Evolutionary conservation across 2,329 filamentous ascomycete species (phyloP), one percentile per base, ranked within the genome.

Genomic region (Mycogone perniciosa): DNA sequence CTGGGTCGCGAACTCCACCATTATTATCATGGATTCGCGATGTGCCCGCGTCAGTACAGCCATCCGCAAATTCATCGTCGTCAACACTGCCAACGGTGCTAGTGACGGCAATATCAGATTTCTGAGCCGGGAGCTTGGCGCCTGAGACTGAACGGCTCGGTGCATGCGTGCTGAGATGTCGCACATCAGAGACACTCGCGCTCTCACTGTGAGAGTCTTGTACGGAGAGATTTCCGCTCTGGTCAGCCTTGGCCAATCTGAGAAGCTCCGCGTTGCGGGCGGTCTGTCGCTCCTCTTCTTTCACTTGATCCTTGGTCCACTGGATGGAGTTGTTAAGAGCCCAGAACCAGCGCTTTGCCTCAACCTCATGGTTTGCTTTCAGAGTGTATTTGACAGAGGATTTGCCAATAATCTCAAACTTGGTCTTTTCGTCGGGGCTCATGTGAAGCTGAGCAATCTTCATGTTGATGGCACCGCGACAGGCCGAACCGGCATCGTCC

Each of bases 301-400:
- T 91, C 6, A 89, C 91, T 70, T 97, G 93, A 63, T 99, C 93
- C 68, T 99, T 99, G 56, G 89, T 86, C 87, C 89, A 97, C 66
- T 97, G 93, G 45, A 99, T 99, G 5, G 93, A 92, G 66, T 99
- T 99, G 72, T 99, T 99, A 56, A 99, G 75, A 0, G 93, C 89
- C 93, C 93, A 99, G 69, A 95, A 99, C 93, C 93, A 99, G 50
- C 93, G 82, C 71, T 99, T 99, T 5, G 93, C 92, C 68, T 99
- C 93, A 30, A 97, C 92, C 64, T 96, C 88, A 69, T 99, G 93
- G 63, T 99, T 99, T 0, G 93, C 93, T 68, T 96, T 97, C 48
- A 99, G 77, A 44, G 95, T 92, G 67, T 99, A 99, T 71, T 96
- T 99, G 66, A 99, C 93, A 0, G 92, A 97, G 1, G 92, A 96